Conservation (phyloP, 768 basidiomycete genomes). For the Tylopilus plumbeoviolaceoides region DNA sequence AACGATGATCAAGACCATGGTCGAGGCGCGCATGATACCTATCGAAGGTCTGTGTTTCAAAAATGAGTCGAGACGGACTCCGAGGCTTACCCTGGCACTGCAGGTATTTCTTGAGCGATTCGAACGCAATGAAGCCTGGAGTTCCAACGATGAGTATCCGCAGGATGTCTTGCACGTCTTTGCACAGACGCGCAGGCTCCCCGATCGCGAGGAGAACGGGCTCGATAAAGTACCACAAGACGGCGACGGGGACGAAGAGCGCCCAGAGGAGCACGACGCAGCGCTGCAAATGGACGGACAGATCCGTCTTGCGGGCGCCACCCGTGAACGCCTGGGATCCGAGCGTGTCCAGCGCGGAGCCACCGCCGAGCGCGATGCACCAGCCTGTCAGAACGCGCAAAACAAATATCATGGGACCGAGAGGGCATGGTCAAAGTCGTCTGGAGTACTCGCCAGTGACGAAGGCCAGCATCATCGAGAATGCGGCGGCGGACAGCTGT, state of each 20-base stretch:
- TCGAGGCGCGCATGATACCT: slow-evolving; percentile 77
- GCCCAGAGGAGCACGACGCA: slow-evolving; percentile 62
- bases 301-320: slow-evolving; percentile 51
- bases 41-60: neutral
- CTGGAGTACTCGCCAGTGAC: slow-evolving; percentile 63
- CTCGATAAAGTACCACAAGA: slow-evolving; percentile 62
- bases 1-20: slow-evolving; percentile 55
- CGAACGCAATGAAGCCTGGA: slow-evolving; percentile 72
- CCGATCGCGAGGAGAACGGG: slow-evolving; percentile 61
- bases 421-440: slow-evolving; percentile 19
- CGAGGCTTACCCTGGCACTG: slow-evolving; percentile 64
- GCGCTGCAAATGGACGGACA: slow-evolving; percentile 70
- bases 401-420: slow-evolving; percentile 50
- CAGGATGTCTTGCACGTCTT: slow-evolving; percentile 61
- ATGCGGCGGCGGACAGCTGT: slow-evolving; percentile 67
- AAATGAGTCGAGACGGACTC: neutral
- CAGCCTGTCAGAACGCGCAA: slow-evolving; percentile 46
- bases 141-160: slow-evolving; percentile 61
- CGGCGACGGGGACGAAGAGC: slow-evolving; percentile 57
- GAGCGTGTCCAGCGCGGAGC: slow-evolving; percentile 72
- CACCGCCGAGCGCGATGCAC: slow-evolving; percentile 75
- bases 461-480: slow-evolving; percentile 73
- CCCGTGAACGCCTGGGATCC: slow-evolving; percentile 77
- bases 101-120: slow-evolving; percentile 74
- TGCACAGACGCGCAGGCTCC: slow-evolving; percentile 53